Base-by-base conservation (phyloP, 1,284 basidiomycete genomes). In the Veloboletus limbatus region DNA sequence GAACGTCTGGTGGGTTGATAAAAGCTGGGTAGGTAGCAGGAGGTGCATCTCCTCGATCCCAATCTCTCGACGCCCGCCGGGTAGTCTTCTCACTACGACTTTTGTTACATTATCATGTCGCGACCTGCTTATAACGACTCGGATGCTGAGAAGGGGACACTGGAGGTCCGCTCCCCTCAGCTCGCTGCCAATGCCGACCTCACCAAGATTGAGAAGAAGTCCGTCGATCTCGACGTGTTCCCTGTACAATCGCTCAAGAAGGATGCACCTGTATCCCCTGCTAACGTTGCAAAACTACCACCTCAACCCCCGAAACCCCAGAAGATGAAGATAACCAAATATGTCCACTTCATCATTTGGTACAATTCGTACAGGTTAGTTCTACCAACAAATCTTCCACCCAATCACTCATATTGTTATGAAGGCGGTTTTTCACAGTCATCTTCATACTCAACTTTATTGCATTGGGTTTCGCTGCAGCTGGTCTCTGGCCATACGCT, bases 281-380 rank as follows among this genome's bases (percentile, higher is more conserved):
- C 63, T 17, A 66, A 57, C 21, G 50, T 51, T 4, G 59, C 50
- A 3, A 67, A 56, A 35, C 55, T 53, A 1, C 48, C 56, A n/a
- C 55, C 58, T 2, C 30, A 47, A 14, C 56, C 62, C 6, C 57
- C 65, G 16, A 67, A 68, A 44, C 51, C 57, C 17, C 7, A 51
- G 40, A 73, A 72, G 64, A 65, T 69, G 56, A 70, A 78, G 60
- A 73, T 73, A 21, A 77, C 81, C 2, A 75, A 72, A 49, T 82
- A 79, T 71, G 74, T 82, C 31, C 62, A 72, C 41, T 81, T 75
- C 69, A 70, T 67, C 33, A 62, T 85, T 22, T 86, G 83, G 81
- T 87, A 81, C 66, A 84, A 87, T 55, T 81, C 76, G 1, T 85
- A 82, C 65, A 73, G 83, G 77, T 85, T 8, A 22, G 53, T 45